Evolutionary conservation across 108 stramenopile species (phyloP), one percentile per base, ranked within the genome.

Genomic region (Fragilaria crotonensis): DNA sequence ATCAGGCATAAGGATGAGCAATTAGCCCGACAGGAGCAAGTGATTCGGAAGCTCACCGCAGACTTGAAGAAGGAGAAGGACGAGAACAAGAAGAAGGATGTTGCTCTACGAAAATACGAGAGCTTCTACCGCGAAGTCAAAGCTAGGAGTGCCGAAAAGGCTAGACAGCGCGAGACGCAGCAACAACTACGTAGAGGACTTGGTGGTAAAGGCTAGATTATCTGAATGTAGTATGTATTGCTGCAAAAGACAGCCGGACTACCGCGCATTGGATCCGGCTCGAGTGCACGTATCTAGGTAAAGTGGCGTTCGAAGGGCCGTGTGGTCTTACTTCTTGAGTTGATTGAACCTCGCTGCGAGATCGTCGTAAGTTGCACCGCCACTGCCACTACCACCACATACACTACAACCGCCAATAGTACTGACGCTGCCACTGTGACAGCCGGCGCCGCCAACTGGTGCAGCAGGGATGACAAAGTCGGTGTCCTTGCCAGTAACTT

Each of bases 81-180:
- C 25, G 87, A 93, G 48, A 68, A 70, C 30, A 87, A 80, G 54
- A 87, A 86, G 72, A 93, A 93, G 63, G 92, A 89, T 53, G 66
- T 67, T 17, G 84, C 86, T 3, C 66, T 93, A 20, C 70, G 79
- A 47, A 89, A 89, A 57, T 93, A 93, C 71, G 92, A 93, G 60
- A 79, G 59, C 9, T 93, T 93, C 49, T 93, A 93, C 60, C 58
- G 78, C 23, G 88, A 93, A 60, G 88, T 93, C 18, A 93, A 93
- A 56, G 84, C 84, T 4, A 56, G 84, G 14, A 90, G 88, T 62
- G 92, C 87, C 0, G 82, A 87, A 54, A 92, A 89, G 72, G 73
- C 74, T 56, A 67, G 79, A n/a, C 52, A 83, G 57, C 22, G 25
- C 3, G 5, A 52, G 4, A 3, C 14, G 14, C 36, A 41, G 14